Percentiles rank a stretch among this genome's conserved stretches.
phyloP scores from a whole-genome alignment of 257 asterid genomes.

The Rehmannia glutinosa region DNA sequence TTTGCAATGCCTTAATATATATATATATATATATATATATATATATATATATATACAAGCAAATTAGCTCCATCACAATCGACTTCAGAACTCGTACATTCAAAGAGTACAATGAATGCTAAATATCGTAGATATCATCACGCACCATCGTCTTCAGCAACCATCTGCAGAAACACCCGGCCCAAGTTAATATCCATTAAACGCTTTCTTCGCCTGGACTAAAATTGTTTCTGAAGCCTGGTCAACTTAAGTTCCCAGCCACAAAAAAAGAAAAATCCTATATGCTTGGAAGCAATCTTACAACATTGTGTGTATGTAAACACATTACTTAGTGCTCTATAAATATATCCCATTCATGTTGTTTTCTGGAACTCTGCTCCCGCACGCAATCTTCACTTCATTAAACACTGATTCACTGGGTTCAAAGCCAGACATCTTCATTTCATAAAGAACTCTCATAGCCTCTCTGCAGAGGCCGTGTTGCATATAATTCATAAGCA shows the following conservation, averaged over 20 bases:
- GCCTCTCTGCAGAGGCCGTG: conserved; percentile 52
- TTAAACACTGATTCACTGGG: conserved; percentile 47
- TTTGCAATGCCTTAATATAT: not conserved
- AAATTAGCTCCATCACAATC: not conserved
- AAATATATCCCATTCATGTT: not conserved
- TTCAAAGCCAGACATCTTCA: conserved; percentile 52
- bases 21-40: too few species aligned
- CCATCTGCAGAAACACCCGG: too few species aligned
- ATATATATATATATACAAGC: conserved; percentile 1
- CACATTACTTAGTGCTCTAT: too few species aligned
- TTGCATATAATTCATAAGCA: conserved; percentile 39
- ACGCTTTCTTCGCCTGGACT: too few species aligned
- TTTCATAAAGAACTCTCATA: conserved; percentile 34
- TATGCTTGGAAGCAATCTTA: not conserved
- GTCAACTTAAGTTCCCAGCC: too few species aligned
- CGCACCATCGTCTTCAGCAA: not conserved
- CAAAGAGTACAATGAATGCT: not conserved
- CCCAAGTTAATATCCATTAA: too few species aligned
- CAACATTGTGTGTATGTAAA: not conserved
- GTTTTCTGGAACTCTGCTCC: conserved; percentile 13
- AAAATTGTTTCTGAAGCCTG: too few species aligned
- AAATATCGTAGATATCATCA: not conserved
- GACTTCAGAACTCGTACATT: not conserved
- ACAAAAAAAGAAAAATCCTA: not conserved
- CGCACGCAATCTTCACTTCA: conserved; percentile 41